Base-by-base conservation (phyloP, 148 eudicot genomes). In the Fagopyrum homotropicum region DNA sequence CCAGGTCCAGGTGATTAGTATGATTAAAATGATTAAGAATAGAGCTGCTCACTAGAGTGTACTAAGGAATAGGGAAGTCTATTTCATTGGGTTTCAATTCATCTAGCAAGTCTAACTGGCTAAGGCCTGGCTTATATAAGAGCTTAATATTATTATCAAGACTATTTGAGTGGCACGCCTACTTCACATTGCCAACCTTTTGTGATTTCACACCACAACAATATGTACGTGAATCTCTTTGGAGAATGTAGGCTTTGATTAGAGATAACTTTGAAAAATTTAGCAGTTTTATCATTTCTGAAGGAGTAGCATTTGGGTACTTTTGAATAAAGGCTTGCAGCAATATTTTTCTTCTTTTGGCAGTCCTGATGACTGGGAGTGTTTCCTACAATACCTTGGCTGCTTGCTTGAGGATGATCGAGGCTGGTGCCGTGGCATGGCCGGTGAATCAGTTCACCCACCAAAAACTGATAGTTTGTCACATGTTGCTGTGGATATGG, bases 361-460 rank as follows among this genome's bases (percentile, higher is more conserved):
- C 90, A 94, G 98, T 83, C 92, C 97, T 77, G 96, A 90, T 84
- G 98, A 94, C 69, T 94, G 97, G 98, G 92, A 91, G 76, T 88
- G 89, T 80, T 94, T 91, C 82, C 85, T 86, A 72, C 85, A 91
- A 77, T 94, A 87, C 82, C 77, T 94, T 55, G 90, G 96, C 84
- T 91, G 97, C 83, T 84, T 94, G 79, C 81, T 94, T 74, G 97
- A 89, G 82, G 97, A 91, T 82, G 90, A 82, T 56, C 79, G 79
- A 61, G 81, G 84, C 77, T 90, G 88, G 81, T 77, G 75, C 76
- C 80, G 80, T 78, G 86, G 75, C 51, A 60, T 78, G 56, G 76
- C 40, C 73, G 83, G 82, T 73, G 83, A 77, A 79, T 75, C 85
- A 64, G 78, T 85, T 75, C 72, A 82, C 66, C 85, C 81, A 7